These are phyloP conservation scores for Xerocomus brunneocitrinus DNA, from an alignment of 768 basidiomycete species.

Conservation along the genomic window DNA sequence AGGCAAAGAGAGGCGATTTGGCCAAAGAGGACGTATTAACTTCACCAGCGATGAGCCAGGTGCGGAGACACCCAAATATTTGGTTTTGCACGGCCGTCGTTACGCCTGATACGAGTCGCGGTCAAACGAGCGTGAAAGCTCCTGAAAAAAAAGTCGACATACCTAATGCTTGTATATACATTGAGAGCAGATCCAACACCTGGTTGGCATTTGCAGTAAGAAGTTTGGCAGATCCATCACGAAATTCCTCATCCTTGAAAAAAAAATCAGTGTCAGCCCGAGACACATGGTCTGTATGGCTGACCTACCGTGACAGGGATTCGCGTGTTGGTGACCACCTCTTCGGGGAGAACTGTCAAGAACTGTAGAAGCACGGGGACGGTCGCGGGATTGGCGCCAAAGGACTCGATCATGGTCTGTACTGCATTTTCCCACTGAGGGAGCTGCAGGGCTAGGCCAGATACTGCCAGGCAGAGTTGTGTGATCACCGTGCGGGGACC, in stretches of 20 bases:
- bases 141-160: slow-evolving; percentile 22
- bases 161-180: slow-evolving; percentile 92
- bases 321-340: slow-evolving; percentile 74
- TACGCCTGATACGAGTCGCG: slow-evolving; percentile 59
- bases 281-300: not conserved
- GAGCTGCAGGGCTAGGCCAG: slow-evolving; percentile 88
- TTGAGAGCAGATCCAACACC: slow-evolving; percentile 71
- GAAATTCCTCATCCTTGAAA: slow-evolving; percentile 70
- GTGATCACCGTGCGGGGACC: slow-evolving; percentile 83
- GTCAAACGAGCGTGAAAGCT: not conserved
- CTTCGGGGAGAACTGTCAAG: slow-evolving; percentile 87
- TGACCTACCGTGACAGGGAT: slow-evolving; percentile 81
- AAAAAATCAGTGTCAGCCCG: slow-evolving; percentile 5
- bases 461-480: slow-evolving; percentile 85
- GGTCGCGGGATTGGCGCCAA: slow-evolving; percentile 79
- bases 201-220: slow-evolving; percentile 64
- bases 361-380: slow-evolving; percentile 87
- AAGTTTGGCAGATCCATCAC: slow-evolving; percentile 53
- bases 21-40: slow-evolving; percentile 59
- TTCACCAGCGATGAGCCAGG: slow-evolving; percentile 89
- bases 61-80: slow-evolving; percentile 78
- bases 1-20: slow-evolving; percentile 74
- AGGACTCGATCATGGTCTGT: slow-evolving; percentile 73
- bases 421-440: slow-evolving; percentile 82
- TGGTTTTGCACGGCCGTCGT: slow-evolving; percentile 73